phyloP scores from a whole-genome alignment of 2,329 filamentous ascomycete genomes.

The Calonectria hawksworthii region DNA sequence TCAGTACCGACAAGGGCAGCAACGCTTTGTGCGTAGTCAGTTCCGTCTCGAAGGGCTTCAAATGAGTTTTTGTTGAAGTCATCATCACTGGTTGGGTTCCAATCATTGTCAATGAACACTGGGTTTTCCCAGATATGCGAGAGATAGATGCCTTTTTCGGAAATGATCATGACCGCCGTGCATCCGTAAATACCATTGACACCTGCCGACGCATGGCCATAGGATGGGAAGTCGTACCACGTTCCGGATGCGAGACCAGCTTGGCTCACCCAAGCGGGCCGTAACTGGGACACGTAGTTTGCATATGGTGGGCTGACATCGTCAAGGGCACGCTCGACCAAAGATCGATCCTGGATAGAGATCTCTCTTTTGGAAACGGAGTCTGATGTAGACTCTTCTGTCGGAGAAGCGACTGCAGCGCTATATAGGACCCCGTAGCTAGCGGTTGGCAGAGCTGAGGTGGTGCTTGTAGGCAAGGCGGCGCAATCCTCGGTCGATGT shows the following conservation, averaged over 20 bases:
- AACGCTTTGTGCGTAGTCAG: slow-evolving; percentile 8
- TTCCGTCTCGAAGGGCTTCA: slow-evolving; percentile 31
- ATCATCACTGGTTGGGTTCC: slow-evolving; percentile 5
- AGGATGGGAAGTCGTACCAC: slow-evolving; percentile 21
- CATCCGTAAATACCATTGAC: slow-evolving; percentile 42
- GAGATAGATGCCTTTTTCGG: slow-evolving; percentile 34
- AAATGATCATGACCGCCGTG: slow-evolving; percentile 36
- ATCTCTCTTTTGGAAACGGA: background rate
- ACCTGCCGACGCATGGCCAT: slow-evolving; percentile 24
- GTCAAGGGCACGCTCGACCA: slow-evolving; percentile 15
- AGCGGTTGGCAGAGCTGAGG: slow-evolving; percentile 23
- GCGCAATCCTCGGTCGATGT: slow-evolving; percentile 23
- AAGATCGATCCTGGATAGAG: background rate
- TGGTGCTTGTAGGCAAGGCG: slow-evolving; percentile 28
- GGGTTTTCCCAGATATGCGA: slow-evolving; percentile 43
- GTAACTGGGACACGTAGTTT: slow-evolving; percentile 23
- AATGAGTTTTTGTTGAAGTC: slow-evolving; percentile 23
- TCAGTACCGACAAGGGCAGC: slow-evolving; percentile 25
- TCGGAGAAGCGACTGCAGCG: slow-evolving; percentile 16
- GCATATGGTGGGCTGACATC: slow-evolving; percentile 29
- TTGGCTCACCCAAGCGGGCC: slow-evolving; percentile 32
- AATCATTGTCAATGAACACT: slow-evolving; percentile 25
- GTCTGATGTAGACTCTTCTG: background rate
- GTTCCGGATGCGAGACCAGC: slow-evolving; percentile 24
- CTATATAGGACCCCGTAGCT: slow-evolving; percentile 8